Evolutionary conservation across 495 filamentous ascomycete species (phyloP).

Genomic region (Sphaerosporella brunnea): DNA sequence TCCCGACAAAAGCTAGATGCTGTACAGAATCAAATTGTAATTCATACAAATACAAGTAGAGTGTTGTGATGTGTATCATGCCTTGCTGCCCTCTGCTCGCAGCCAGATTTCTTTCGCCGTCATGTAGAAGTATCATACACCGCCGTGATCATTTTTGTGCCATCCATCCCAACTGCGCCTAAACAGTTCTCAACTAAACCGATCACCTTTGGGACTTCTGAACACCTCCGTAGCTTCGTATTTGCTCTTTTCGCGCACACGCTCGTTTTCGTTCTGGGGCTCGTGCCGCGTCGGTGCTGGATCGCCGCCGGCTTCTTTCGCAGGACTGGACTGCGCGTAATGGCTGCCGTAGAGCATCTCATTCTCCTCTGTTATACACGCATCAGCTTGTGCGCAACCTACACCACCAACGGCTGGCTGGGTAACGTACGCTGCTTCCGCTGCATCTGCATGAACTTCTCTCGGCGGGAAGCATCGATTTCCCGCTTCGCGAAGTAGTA

Average conservation of each 20-base stretch:
- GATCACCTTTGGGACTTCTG: conserved; percentile 59
- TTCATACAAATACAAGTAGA: too few relatives aligned
- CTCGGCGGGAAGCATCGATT: conserved; percentile 72
- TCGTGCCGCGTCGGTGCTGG: conserved; percentile 76
- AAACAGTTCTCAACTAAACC: conserved; percentile 55
- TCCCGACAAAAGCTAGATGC: too few relatives aligned
- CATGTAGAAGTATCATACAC: too few relatives aligned
- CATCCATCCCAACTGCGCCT: too few relatives aligned
- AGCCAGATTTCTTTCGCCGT: too few relatives aligned
- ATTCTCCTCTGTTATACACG: background rate
- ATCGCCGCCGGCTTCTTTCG: conserved; percentile 58
- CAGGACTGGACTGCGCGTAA: conserved; percentile 50
- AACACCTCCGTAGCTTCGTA: conserved; percentile 68
- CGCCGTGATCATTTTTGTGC: too few relatives aligned
- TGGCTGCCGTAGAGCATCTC: conserved; percentile 22
- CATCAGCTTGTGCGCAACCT: conserved; percentile 6
- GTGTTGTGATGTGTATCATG: too few relatives aligned
- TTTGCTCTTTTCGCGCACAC: conserved; percentile 65
- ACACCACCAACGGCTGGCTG: conserved; percentile 12
- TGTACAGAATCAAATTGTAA: too few relatives aligned
- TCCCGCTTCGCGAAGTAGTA: conserved; percentile 92
- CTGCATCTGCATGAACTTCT: conserved; percentile 49
- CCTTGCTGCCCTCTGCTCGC: too few relatives aligned
- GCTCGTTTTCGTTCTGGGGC: conserved; percentile 51
- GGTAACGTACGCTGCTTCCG: conserved; percentile 41